Evolutionary conservation across 495 filamentous ascomycete genomes (phyloP).

Genomic region (Aspergillus bridgeri): DNA sequence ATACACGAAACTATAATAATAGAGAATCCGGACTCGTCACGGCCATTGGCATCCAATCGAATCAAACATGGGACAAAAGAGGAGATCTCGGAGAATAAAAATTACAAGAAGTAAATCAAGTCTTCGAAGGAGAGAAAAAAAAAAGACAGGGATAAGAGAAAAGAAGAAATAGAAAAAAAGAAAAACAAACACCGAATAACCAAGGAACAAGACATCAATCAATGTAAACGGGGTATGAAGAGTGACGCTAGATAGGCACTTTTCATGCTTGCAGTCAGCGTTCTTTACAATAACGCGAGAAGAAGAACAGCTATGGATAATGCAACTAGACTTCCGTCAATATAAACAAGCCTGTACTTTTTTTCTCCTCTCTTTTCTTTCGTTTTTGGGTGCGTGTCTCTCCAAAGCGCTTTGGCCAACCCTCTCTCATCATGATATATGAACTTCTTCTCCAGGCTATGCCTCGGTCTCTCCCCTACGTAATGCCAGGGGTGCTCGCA

Average conservation of each 20-base stretch:
- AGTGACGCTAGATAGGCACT: constrained; percentile 19
- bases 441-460: constrained; percentile 23
- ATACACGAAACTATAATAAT: neutral
- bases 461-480: constrained; percentile 72
- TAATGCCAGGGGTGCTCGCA: constrained; percentile 81
- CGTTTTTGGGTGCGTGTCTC: constrained; percentile 10
- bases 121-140: neutral
- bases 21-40: neutral
- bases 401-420: constrained; percentile 15
- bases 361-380: neutral
- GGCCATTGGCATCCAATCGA: neutral
- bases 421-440: constrained; percentile 18
- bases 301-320: constrained; percentile 11
- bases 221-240: constrained; percentile 15
- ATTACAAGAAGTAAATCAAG: constrained; percentile 1
- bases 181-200: neutral
- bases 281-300: constrained; percentile 20
- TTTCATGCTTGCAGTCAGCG: constrained; percentile 12
- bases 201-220: constrained; percentile 11
- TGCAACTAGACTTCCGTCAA: constrained; percentile 11
- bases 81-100: neutral
- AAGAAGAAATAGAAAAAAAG: constrained; percentile 2
- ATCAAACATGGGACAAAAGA: neutral
- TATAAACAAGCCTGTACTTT: constrained; percentile 5
- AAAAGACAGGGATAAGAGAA: neutral